Conservation (phyloP, 1,284 basidiomycete genomes). For the Peniophora sp. region DNA sequence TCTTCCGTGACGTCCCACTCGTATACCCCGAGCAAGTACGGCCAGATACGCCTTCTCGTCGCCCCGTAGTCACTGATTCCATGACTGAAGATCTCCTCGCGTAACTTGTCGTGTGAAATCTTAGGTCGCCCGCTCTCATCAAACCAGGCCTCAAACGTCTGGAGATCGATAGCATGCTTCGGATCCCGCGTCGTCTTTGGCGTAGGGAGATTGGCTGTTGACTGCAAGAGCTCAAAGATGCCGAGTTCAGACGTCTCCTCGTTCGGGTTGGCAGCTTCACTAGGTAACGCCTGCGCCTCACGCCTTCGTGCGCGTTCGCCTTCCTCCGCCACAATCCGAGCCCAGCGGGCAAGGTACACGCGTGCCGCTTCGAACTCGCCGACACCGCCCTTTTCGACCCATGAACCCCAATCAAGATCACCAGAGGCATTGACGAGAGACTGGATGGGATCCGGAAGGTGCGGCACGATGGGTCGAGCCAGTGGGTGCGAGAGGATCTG, state of each 20-base stretch:
- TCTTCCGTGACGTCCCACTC: constrained; percentile 64
- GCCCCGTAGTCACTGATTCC: constrained; percentile 50
- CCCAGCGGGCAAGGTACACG: constrained; percentile 96
- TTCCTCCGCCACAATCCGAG: constrained; percentile 91
- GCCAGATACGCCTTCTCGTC: constrained; percentile 76
- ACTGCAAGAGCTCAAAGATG: constrained; percentile 82
- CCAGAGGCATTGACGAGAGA: constrained; percentile 81
- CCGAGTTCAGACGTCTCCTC: constrained; percentile 74
- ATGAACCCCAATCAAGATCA: constrained; percentile 79
- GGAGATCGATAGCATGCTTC: constrained; percentile 60
- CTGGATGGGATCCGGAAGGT: constrained; percentile 85
- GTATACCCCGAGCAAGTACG: constrained; percentile 80
- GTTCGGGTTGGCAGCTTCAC: constrained; percentile 36
- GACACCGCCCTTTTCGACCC: constrained; percentile 81
- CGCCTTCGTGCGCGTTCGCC: constrained; percentile 78
- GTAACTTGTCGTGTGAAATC: constrained; percentile 62
- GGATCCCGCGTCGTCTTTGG: constrained; percentile 72
- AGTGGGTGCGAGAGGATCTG: constrained; percentile 90
- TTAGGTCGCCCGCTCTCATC: constrained; percentile 59
- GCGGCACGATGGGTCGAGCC: constrained; percentile 89
- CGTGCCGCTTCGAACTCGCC: constrained; percentile 94
- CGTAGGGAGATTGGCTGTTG: constrained; percentile 68
- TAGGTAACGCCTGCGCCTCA: constrained; percentile 62
- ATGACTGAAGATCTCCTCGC: constrained; percentile 67
- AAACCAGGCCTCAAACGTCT: constrained; percentile 70